Conservation (phyloP, 1,284 basidiomycete species). For the Leccinum variabile region DNA sequence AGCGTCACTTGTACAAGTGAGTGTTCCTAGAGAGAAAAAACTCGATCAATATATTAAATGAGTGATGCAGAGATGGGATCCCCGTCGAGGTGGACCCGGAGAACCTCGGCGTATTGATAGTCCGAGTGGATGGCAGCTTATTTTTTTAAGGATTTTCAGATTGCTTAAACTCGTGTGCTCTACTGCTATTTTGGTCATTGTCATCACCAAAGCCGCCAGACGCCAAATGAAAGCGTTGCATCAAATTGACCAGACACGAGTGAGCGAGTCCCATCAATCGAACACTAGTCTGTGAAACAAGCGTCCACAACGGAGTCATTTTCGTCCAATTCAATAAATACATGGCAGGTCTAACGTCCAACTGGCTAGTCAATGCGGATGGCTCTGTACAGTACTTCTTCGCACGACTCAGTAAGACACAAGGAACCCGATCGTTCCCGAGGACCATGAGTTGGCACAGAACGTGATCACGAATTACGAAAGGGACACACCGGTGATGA, state of each 20-base stretch:
- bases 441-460: slow-evolving; percentile 9
- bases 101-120: slow-evolving; percentile 86
- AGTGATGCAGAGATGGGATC: too few relatives aligned
- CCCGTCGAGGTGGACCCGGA: slow-evolving; percentile 62
- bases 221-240: too few relatives aligned
- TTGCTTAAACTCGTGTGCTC: background rate
- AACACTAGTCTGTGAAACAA: background rate
- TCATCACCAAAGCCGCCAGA: background rate
- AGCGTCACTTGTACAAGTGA: slow-evolving; percentile 79
- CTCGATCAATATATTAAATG: background rate
- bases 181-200: background rate
- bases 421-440: slow-evolving; percentile 24
- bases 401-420: slow-evolving; percentile 42
- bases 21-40: slow-evolving; percentile 21
- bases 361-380: slow-evolving; percentile 65
- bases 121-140: slow-evolving; percentile 49
- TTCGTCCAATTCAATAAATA: slow-evolving; percentile 21
- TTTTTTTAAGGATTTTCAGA: background rate
- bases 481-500: slow-evolving; percentile 71
- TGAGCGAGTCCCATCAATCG: background rate
- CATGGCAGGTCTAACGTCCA: slow-evolving; percentile 6
- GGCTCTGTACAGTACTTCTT: slow-evolving; percentile 75
- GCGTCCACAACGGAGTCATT: background rate
- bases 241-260: background rate
- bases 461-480: slow-evolving; percentile 1